These are phyloP conservation scores for Trypanosoma rangeli DNA, from an alignment of 208 protist genomes.

Conservation along the genomic window DNA sequence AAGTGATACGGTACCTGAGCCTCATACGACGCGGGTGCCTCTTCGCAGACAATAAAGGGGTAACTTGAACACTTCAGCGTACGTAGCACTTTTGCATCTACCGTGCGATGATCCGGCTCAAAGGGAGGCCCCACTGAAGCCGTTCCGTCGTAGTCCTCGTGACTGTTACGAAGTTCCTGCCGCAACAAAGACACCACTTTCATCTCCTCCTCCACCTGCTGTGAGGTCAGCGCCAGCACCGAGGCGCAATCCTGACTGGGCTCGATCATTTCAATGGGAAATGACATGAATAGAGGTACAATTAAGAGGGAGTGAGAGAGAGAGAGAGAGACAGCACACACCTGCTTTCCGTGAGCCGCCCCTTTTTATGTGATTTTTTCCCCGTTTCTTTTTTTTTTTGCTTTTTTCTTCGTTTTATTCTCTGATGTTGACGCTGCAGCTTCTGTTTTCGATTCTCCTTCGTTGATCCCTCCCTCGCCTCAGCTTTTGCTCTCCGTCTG, in stretches of 20 bases:
- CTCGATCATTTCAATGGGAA: not conserved
- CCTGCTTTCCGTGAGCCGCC: not conserved
- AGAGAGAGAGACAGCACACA: too few relatives aligned
- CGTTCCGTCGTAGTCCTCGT: conserved; percentile 20
- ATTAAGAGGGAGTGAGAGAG: too few relatives aligned
- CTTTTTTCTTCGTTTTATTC: not conserved
- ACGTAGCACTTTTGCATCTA: conserved; percentile 60
- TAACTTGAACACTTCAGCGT: conserved; percentile 77
- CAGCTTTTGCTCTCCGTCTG: too few relatives aligned
- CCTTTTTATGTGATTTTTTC: not conserved
- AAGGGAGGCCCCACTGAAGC: conserved; percentile 3
- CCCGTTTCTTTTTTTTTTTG: not conserved
- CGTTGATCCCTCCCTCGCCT: too few relatives aligned
- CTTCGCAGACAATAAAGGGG: conserved; percentile 80
- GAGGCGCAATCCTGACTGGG: not conserved
- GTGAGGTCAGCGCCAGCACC: not conserved
- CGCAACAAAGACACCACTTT: conserved; percentile 17
- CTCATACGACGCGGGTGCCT: conserved; percentile 75
- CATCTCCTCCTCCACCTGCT: conserved; percentile 17
- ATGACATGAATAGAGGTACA: not conserved
- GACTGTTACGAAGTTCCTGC: conserved; percentile 24
- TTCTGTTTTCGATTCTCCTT: too few relatives aligned
- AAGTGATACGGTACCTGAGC: conserved; percentile 79
- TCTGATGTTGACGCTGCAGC: too few relatives aligned
- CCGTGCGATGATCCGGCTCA: conserved; percentile 52